Conservation (phyloP, 345 rosid genomes). For the Bruguiera sexangula region DNA sequence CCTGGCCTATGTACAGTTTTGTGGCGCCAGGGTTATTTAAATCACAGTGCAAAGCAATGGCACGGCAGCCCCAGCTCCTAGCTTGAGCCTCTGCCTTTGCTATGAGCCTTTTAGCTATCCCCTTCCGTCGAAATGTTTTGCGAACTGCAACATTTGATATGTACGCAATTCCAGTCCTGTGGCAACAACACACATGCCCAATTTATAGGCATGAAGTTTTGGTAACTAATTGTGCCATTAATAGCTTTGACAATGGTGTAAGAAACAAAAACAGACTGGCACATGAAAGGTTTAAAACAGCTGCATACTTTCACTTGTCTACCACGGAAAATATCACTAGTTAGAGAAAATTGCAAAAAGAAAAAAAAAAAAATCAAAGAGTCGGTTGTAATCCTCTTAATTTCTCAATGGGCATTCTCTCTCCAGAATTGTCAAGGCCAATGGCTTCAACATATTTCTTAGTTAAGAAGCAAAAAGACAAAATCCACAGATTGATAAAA, state of each 20-base stretch:
- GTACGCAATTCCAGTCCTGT: slow-evolving; percentile 87
- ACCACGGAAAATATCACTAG: too few relatives aligned
- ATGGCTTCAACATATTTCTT: too few relatives aligned
- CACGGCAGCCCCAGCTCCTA: slow-evolving; percentile 78
- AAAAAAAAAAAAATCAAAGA: too few relatives aligned
- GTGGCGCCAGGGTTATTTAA: slow-evolving; percentile 62
- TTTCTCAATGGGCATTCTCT: too few relatives aligned
- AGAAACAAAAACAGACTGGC: neutral
- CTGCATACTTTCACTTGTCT: too few relatives aligned
- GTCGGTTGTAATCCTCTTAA: too few relatives aligned
- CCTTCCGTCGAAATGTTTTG: slow-evolving; percentile 69
- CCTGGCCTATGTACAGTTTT: slow-evolving; percentile 70
- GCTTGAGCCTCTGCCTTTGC: slow-evolving; percentile 87
- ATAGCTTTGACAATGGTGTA: neutral
- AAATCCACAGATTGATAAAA: too few relatives aligned
- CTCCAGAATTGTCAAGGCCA: too few relatives aligned
- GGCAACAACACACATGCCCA: neutral
- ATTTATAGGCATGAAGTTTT: neutral
- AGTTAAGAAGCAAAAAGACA: too few relatives aligned
- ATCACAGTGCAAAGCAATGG: slow-evolving; percentile 83
- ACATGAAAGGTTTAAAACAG: too few relatives aligned
- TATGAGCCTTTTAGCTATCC: slow-evolving; percentile 75
- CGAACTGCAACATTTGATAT: slow-evolving; percentile 89
- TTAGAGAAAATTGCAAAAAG: too few relatives aligned
- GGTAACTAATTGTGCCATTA: neutral